Conservation (phyloP, 169 alveolate species). For the Pseudocohnilembus persalinus region DNA sequence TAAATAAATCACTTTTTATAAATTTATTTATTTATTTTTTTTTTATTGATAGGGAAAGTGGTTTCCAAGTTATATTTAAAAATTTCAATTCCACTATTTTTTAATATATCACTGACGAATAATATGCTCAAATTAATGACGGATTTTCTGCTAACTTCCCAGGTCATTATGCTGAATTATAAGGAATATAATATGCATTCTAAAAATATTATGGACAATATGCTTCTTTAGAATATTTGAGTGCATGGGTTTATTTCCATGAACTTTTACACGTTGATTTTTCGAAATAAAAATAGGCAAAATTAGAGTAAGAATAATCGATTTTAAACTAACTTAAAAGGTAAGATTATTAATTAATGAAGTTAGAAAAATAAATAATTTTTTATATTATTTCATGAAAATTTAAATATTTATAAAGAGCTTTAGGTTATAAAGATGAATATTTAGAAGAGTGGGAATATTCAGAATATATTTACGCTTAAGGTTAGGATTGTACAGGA, state of each 20-base stretch:
- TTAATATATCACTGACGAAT: too few relatives aligned
- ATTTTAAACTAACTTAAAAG: neutral
- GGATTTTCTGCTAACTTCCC: neutral
- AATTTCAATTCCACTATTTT: neutral
- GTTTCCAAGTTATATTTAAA: too few relatives aligned
- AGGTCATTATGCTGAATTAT: neutral
- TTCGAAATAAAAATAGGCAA: too few relatives aligned
- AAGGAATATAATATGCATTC: neutral
- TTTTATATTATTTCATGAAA: too few relatives aligned
- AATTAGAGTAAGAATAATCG: neutral
- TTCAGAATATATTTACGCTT: too few relatives aligned
- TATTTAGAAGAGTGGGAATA: neutral
- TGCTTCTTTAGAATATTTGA: constrained; percentile 17
- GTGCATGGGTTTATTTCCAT: constrained; percentile 35
- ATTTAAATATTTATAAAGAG: too few relatives aligned
- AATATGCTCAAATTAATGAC: too few relatives aligned
- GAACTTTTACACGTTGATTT: constrained; percentile 8
- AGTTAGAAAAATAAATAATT: neutral
- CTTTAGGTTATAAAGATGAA: neutral
- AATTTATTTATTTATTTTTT: too few relatives aligned
- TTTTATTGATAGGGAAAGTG: neutral
- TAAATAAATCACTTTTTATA: too few relatives aligned
- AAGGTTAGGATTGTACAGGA: constrained; percentile 45
- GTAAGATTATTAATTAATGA: too few relatives aligned
- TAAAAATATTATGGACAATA: neutral